Evolutionary conservation across 1,139 yeast genomes (phyloP).

Genomic region (Blastobotrys apis): DNA sequence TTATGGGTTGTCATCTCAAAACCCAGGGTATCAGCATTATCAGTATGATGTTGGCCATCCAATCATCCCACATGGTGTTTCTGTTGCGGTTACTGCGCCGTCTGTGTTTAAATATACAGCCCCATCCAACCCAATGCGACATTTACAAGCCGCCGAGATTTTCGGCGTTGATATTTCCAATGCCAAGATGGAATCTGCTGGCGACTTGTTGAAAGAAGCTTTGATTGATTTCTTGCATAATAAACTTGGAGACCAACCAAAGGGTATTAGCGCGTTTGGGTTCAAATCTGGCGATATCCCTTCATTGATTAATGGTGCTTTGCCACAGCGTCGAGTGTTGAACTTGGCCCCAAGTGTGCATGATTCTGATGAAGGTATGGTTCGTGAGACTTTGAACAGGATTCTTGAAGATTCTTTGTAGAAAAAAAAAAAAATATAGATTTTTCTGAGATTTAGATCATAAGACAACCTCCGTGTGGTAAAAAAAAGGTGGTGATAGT

Average conservation of each 20-base stretch:
- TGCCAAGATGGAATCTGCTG: constrained; percentile 38
- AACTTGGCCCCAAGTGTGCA: constrained; percentile 36
- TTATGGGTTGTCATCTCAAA: constrained; percentile 40
- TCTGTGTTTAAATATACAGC: constrained; percentile 41
- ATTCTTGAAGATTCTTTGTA: constrained; percentile 29
- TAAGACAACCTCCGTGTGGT: too few species aligned
- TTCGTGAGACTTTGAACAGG: constrained; percentile 26
- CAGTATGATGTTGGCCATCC: constrained; percentile 40
- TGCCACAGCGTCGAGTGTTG: constrained; percentile 40
- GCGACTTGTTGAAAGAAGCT: constrained; percentile 38
- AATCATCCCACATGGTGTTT: constrained; percentile 41
- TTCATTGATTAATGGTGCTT: constrained; percentile 38
- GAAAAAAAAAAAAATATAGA: too few species aligned
- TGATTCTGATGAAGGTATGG: constrained; percentile 29
- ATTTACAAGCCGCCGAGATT: constrained; percentile 37
- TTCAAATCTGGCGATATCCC: constrained; percentile 34
- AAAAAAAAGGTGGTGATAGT: too few species aligned
- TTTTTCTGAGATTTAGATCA: too few species aligned
- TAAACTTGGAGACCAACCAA: constrained; percentile 37
- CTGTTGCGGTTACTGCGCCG: constrained; percentile 42
- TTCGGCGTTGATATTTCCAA: constrained; percentile 39
- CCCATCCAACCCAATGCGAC: constrained; percentile 41
- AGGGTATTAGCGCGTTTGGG: constrained; percentile 37
- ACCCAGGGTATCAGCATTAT: constrained; percentile 37
- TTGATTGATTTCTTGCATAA: constrained; percentile 35